Evolutionary conservation across 495 filamentous ascomycete species (phyloP).

Genomic region (Tuber umbilicatum): DNA sequence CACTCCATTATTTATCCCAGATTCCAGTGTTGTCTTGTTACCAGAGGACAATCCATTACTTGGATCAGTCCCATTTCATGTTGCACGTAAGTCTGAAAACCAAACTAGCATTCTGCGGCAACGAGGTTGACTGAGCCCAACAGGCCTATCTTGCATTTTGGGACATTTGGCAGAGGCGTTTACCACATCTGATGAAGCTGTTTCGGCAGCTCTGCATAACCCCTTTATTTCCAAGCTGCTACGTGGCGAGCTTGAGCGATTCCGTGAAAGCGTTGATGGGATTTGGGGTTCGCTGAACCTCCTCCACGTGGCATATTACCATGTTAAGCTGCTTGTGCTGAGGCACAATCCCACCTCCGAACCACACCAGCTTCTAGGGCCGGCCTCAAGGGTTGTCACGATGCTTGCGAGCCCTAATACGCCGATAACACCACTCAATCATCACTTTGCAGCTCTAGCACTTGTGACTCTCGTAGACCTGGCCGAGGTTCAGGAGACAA

Average conservation of each 20-base stretch:
- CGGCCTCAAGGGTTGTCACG: conserved; percentile 54
- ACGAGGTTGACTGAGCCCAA: conserved; percentile 28
- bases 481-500: conserved; percentile 45
- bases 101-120: conserved; percentile 29
- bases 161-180: conserved; percentile 46
- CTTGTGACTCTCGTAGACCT: conserved; percentile 63
- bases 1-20: conserved; percentile 53
- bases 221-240: conserved; percentile 44
- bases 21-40: conserved; percentile 56
- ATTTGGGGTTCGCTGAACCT: conserved; percentile 42
- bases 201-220: conserved; percentile 46
- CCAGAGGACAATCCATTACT: conserved; percentile 60
- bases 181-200: conserved; percentile 48
- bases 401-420: conserved; percentile 53
- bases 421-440: conserved; percentile 59
- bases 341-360: conserved; percentile 53
- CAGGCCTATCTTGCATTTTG: conserved; percentile 46
- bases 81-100: conserved; percentile 59
- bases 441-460: conserved; percentile 65
- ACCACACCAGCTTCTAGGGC: conserved; percentile 57
- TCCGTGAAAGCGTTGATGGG: conserved; percentile 41
- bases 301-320: conserved; percentile 68
- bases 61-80: conserved; percentile 57
- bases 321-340: conserved; percentile 58
- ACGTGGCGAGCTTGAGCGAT: conserved; percentile 44